Conservation (phyloP, 768 basidiomycete species). For the Phylloporus arenicola region DNA sequence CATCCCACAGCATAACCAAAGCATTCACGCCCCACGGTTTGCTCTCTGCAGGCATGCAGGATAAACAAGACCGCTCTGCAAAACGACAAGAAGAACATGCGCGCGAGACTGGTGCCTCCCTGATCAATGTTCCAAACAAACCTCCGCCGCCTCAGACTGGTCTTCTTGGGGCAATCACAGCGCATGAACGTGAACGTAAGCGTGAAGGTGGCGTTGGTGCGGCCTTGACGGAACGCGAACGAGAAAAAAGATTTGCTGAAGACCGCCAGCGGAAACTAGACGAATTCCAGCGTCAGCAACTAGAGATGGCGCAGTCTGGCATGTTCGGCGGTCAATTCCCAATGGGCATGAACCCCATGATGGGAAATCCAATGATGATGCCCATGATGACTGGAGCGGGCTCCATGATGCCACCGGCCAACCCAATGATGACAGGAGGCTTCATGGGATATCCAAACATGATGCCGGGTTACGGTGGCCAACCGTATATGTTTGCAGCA, state of each 20-base stretch:
- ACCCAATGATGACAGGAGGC: slow-evolving; percentile 51
- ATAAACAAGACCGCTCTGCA: slow-evolving; percentile 93
- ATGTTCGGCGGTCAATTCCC: slow-evolving; percentile 54
- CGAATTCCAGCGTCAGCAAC: slow-evolving; percentile 81
- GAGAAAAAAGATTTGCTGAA: slow-evolving; percentile 87
- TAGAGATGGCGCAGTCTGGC: slow-evolving; percentile 84
- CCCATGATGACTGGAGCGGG: slow-evolving; percentile 51
- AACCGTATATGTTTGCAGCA: slow-evolving; percentile 82
- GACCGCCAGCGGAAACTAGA: slow-evolving; percentile 91
- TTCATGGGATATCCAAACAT: slow-evolving; percentile 38
- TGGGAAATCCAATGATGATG: slow-evolving; percentile 66
- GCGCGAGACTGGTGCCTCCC: slow-evolving; percentile 82
- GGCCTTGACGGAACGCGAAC: slow-evolving; percentile 89
- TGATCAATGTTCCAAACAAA: slow-evolving; percentile 94
- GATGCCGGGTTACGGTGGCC: slow-evolving; percentile 46
- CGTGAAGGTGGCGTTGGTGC: slow-evolving; percentile 95
- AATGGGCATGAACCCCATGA: slow-evolving; percentile 61
- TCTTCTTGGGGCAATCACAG: slow-evolving; percentile 91
- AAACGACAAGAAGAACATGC: slow-evolving; percentile 93
- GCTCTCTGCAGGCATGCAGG: slow-evolving; percentile 90
- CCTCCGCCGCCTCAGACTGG: slow-evolving; percentile 94
- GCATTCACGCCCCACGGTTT: slow-evolving; percentile 94
- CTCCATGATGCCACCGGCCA: slow-evolving; percentile 45
- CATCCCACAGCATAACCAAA: slow-evolving; percentile 76
- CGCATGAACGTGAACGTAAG: slow-evolving; percentile 90